Base-by-base conservation (phyloP, 1,284 basidiomycete species). In the Trichosporon sp. region DNA sequence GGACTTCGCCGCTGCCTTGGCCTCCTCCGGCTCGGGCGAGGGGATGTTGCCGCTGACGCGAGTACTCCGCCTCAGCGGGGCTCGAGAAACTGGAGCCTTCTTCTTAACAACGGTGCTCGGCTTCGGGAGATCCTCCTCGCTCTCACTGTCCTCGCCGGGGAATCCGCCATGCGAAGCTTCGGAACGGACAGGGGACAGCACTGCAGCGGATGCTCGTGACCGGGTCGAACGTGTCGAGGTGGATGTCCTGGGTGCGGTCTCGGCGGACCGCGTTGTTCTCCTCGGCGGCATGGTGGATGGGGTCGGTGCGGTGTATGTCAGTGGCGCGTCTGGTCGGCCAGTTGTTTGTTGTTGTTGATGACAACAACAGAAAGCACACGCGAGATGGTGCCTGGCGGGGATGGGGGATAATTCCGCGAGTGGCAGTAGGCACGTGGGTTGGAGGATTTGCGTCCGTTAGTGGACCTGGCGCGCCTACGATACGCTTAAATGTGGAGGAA, bases 261-360 rank as follows among this genome's bases (percentile, higher is more conserved):
- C 56, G 21, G 35, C 35, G 16, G 69, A 31, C 37, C 71, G 69
- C 7, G 68, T 69, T 21, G 72, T 65, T 48, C 70, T 61, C 51
- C 70, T 70, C 4, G 70, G 73, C 65, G 73, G 73, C 73, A 74
- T 74, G 68, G 43, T 64, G 46, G 61, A 19, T 32, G 35, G 26
- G 65, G 40, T 48, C 65, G 59, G 38, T 14, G n/a, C 8, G 51
- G 10, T 10, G 46, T 48, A 16, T n/a, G 51, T 54, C 21, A 26
- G 51, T 54, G 51, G 51, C 51, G 43, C 65, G 65, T 43, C 38
- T 40, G 37, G 56, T 61, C 59, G 7, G 5, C 31, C 16, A 38
- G 40, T 16, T 68, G 61, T 37, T 26, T 66, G 40, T 26, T 51
- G 64, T 46, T 38, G 71, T 48, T 56, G 51, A 51, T 38, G 35